phyloP scores from a whole-genome alignment of 805 yeast species.

The Barnettozyma populi region DNA sequence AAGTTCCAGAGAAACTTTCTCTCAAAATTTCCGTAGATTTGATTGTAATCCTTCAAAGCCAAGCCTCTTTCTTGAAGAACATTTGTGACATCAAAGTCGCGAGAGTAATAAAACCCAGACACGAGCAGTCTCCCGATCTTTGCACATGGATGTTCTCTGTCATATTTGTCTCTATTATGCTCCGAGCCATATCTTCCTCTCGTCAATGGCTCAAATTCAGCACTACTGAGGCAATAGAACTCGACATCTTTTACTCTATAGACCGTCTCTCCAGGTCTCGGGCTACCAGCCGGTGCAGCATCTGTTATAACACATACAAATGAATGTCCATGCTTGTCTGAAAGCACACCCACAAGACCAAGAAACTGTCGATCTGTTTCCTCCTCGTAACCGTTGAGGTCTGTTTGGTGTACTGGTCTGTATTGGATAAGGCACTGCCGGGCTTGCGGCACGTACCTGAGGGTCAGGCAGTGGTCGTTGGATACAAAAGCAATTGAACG shows the following conservation, averaged over 20 bases:
- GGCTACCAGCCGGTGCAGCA: constrained; percentile 51
- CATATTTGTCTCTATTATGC: constrained; percentile 27
- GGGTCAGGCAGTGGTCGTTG: constrained; percentile 51
- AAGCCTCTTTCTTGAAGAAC: constrained; percentile 68
- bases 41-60: constrained; percentile 28
- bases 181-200: constrained; percentile 19
- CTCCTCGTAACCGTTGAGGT: constrained; percentile 38
- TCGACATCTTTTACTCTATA: constrained; percentile 53
- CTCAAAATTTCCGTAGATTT: constrained; percentile 49
- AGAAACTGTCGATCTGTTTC: constrained; percentile 29
- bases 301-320: constrained; percentile 57
- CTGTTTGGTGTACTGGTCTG: constrained; percentile 37
- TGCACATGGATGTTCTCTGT: constrained; percentile 71
- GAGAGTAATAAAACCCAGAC: constrained; percentile 86
- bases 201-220: constrained; percentile 40
- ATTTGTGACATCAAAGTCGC: constrained; percentile 85
- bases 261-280: constrained; percentile 48
- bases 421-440: constrained; percentile 45
- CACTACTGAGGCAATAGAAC: constrained; percentile 58
- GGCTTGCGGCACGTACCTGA: constrained; percentile 36
- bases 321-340: constrained; percentile 39
- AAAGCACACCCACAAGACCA: constrained; percentile 60
- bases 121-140: constrained; percentile 66
- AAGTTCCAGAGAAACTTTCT: constrained; percentile 88
- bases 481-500: constrained; percentile 65